Evolutionary conservation across 176 grass and related monocot species (phyloP), one percentile per base, ranked within the genome.

Genomic region (Cenchrus purpureus): DNA sequence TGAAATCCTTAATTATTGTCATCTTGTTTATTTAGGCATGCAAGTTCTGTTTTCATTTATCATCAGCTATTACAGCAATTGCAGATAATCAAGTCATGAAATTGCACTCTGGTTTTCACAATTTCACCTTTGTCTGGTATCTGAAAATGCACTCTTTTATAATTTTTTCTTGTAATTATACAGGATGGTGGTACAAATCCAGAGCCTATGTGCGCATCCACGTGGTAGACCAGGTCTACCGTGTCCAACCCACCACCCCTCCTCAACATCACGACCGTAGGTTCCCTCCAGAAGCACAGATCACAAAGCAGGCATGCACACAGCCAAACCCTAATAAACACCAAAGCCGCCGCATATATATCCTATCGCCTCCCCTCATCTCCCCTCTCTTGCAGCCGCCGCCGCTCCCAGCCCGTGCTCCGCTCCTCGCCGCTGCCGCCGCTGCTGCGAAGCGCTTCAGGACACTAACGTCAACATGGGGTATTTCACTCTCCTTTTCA

Each of bases 281-380:
- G 2, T 67, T 75, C 10, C 43, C 49, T 67, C 28, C 10, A 20
- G 4, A 32, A 1, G 15, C 73, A 82, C 79, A 49, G 19, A 90
- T 90, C 83, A 29, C 7, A 73, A 64, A 83, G 84, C 83, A 83
- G 0, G 10, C 2, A 58, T 37, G 17, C 2, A 22, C 31, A 55
- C 22, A 65, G 8, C 49, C 59, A 83, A 90, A 86, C 88, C 88
- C 88, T 90, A 90, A 79, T 90, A 90, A 79, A 61, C 34, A 42
- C 65, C 45, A 65, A 28, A 56, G 4, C 48, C 10, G 31, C 20
- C 65, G 68, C 46, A 12, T 28, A 86, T 90, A 90, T 79, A 90
- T 73, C 15, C 0, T 50, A 20, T 53, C 50, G 0, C 25, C 34
- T 22, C 3, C 12, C 34, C 22, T 8, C 3, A 25, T 60, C 20